Conservation (phyloP, 2,329 filamentous ascomycete species). For the Xylariaceae sp. region DNA sequence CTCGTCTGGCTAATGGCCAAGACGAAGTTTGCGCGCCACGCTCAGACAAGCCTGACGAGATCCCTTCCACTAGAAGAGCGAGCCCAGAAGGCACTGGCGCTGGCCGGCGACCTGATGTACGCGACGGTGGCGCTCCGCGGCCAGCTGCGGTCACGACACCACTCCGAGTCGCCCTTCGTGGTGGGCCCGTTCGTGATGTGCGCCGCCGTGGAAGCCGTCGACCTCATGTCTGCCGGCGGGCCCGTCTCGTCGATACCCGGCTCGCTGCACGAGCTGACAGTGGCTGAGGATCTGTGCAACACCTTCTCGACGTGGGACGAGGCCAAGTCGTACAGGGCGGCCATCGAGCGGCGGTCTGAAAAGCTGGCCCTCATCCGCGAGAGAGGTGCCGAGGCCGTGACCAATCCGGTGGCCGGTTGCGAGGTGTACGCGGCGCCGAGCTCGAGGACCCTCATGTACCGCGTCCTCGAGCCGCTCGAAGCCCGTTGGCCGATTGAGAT, state of each 20-base stretch:
- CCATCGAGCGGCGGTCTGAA: background rate
- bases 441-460: background rate
- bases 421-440: background rate
- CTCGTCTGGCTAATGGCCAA: constrained; percentile 3
- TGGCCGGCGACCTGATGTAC: background rate
- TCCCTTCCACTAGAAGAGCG: background rate
- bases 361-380: background rate
- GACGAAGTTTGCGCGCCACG: constrained; percentile 5
- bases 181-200: background rate
- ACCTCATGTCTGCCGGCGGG: background rate
- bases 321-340: background rate
- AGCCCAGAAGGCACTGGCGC: constrained; percentile 1
- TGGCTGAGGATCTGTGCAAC: background rate
- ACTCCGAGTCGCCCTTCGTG: background rate
- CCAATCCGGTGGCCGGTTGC: background rate
- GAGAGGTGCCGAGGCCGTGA: background rate
- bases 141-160: background rate
- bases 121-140: background rate
- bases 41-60: background rate
- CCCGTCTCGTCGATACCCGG: background rate
- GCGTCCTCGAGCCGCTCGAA: background rate
- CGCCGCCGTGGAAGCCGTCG: constrained; percentile 1
- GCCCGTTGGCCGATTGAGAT: background rate
- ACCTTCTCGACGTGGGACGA: background rate
- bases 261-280: background rate